Evolutionary conservation across 352 stramenopile genomes (phyloP).

Genomic region (Blastocystis sp.): DNA sequence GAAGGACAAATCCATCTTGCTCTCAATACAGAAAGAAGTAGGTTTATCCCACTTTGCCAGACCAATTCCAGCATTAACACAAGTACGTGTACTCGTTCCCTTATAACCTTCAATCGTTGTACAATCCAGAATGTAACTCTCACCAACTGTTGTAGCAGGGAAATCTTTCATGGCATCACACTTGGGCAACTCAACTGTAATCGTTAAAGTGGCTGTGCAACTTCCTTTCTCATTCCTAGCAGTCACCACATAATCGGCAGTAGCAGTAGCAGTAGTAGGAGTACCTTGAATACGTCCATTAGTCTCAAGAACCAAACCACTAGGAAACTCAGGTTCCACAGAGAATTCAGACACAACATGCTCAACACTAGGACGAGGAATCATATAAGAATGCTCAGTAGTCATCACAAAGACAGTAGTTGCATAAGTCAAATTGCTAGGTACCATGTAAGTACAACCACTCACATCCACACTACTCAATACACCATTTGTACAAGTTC

Average conservation of each 20-base stretch:
- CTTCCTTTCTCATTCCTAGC: background rate
- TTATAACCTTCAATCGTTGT: background rate
- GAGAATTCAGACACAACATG: too few relatives aligned
- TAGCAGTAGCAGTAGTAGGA: too few relatives aligned
- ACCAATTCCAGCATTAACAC: background rate
- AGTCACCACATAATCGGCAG: too few relatives aligned
- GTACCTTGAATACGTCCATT: background rate
- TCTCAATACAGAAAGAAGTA: constrained; percentile 9
- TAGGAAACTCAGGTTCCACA: too few relatives aligned
- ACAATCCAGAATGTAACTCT: background rate
- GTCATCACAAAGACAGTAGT: background rate
- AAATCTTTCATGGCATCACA: constrained; percentile 4
- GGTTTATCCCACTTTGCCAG: background rate
- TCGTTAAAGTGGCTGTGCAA: background rate
- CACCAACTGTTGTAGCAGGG: background rate
- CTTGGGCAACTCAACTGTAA: background rate
- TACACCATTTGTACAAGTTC: constrained; percentile 18
- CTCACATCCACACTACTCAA: background rate
- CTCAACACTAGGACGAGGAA: too few relatives aligned
- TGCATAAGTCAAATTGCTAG: background rate
- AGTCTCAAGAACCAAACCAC: background rate
- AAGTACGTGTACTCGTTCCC: background rate
- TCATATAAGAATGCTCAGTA: too few relatives aligned
- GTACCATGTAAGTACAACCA: background rate
- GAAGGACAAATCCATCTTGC: constrained; percentile 19